Percentiles rank a stretch among this genome's conserved stretches.
Conservation (phyloP, 1,139 yeast species). For the Geotrichum phurueaensis region DNA sequence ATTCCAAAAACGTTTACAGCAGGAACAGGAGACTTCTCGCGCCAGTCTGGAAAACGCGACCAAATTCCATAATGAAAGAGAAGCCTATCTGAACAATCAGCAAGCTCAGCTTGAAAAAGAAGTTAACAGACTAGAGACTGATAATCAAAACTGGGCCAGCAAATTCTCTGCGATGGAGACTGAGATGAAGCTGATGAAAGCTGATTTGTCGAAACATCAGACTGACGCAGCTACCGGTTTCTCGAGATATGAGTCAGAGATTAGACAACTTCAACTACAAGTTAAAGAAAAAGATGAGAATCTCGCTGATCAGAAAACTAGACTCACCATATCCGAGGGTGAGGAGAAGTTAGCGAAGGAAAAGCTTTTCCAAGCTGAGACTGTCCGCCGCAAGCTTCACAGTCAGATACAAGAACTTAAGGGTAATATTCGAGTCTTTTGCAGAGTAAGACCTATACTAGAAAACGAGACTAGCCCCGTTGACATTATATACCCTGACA, state of each 20-base stretch:
- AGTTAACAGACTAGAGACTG: conserved; percentile 18
- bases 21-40: conserved; percentile 1
- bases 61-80: conserved; percentile 24
- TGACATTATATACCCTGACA: conserved; percentile 45
- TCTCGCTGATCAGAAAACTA: conserved; percentile 20
- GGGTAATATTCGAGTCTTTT: conserved; percentile 88
- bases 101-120: conserved; percentile 18
- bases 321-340: neutral
- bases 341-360: neutral
- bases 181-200: neutral
- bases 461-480: conserved; percentile 26
- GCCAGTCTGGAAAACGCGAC: conserved; percentile 18
- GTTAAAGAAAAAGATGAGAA: conserved; percentile 3
- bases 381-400: conserved; percentile 60
- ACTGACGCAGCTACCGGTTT: conserved; percentile 5
- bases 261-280: neutral
- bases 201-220: neutral
- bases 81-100: conserved; percentile 22
- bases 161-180: conserved; percentile 7
- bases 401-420: conserved; percentile 76
- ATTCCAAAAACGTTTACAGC: neutral
- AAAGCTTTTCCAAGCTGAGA: conserved; percentile 44
- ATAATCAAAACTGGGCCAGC: conserved; percentile 18
- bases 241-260: neutral
- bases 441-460: conserved; percentile 67